phyloP scores from a whole-genome alignment of 495 filamentous ascomycete genomes.

The Pyrenopolyporus hunteri region DNA sequence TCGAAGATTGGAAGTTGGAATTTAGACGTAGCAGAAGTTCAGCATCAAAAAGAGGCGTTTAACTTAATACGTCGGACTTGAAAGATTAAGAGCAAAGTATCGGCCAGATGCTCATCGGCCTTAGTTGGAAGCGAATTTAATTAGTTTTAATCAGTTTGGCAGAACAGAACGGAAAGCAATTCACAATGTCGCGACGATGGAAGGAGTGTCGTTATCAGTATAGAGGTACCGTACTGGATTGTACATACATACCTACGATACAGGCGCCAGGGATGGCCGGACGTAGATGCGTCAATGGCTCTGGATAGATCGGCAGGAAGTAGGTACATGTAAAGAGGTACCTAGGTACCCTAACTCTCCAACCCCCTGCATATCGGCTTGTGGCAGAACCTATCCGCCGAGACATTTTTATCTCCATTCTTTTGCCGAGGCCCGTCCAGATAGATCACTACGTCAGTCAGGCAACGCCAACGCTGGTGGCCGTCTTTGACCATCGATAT shows the following conservation, averaged over 20 bases:
- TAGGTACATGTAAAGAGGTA: not conserved
- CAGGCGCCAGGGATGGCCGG: conserved; percentile 20
- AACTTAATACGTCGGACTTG: not conserved
- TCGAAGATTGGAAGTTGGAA: too few relatives aligned
- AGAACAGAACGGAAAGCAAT: conserved; percentile 10
- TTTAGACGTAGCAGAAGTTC: conserved; percentile 16
- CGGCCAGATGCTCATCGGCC: not conserved
- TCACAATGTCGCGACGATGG: conserved; percentile 18
- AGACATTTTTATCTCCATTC: too few relatives aligned
- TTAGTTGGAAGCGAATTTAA: not conserved
- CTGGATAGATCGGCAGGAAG: conserved; percentile 17
- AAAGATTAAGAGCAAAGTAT: not conserved
- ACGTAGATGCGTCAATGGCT: conserved; percentile 19
- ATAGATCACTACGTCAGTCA: too few relatives aligned
- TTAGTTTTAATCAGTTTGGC: not conserved
- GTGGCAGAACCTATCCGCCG: conserved; percentile 19
- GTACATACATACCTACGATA: too few relatives aligned
- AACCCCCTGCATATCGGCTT: conserved; percentile 18
- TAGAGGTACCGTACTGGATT: too few relatives aligned
- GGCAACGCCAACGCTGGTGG: too few relatives aligned
- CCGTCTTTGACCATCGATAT: too few relatives aligned
- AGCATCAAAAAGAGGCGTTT: conserved; percentile 4
- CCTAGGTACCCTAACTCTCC: not conserved
- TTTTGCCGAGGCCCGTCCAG: too few relatives aligned
- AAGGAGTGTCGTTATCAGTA: conserved; percentile 30